Percentiles rank a stretch among this genome's conserved stretches.
These are phyloP conservation scores for Fusarium sp. DNA, from an alignment of 2,329 filamentous ascomycete species.

Conservation along the genomic window DNA sequence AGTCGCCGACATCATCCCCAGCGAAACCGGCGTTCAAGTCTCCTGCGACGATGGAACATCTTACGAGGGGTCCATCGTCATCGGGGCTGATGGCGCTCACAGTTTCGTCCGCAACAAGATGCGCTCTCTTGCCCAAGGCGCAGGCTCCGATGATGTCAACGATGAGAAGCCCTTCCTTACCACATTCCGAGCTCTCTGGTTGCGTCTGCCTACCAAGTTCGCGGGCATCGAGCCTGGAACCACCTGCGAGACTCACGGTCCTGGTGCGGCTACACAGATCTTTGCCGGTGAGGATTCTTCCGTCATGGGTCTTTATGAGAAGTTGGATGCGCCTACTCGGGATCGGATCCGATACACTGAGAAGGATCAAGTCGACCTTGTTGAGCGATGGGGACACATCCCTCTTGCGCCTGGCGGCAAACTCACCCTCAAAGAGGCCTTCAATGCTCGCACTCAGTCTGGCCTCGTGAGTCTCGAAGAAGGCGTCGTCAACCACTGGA, in stretches of 20 bases:
- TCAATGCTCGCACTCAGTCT: conserved; percentile 31
- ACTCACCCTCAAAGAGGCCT: conserved; percentile 46
- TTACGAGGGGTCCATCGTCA: conserved; percentile 31
- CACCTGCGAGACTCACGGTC: conserved; percentile 45
- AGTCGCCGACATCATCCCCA: conserved; percentile 22
- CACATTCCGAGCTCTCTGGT: conserved; percentile 48
- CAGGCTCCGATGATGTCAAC: conserved; percentile 26
- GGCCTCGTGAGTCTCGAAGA: conserved; percentile 50
- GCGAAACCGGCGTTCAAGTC: conserved; percentile 14
- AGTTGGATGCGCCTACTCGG: conserved; percentile 22
- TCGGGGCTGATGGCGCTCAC: conserved; percentile 36
- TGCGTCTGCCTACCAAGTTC: conserved; percentile 41
- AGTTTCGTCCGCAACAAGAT: conserved; percentile 22
- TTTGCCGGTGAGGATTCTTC: conserved; percentile 27
- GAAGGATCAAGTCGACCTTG: conserved; percentile 17
- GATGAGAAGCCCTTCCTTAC: conserved; percentile 45
- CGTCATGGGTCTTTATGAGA: conserved; percentile 32
- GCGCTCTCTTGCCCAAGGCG: conserved; percentile 42
- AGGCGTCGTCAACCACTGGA: conserved; percentile 49
- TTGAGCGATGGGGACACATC: conserved; percentile 31
- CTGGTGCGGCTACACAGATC: conserved; percentile 23
- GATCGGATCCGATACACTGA: conserved; percentile 26
- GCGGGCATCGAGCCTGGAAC: conserved; percentile 32
- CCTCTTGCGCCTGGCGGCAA: conserved; percentile 22
- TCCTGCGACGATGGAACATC: conserved; percentile 29